A percentile compares a stretch with the other conserved stretches of the same genome.
These are phyloP conservation scores for Teratosphaeria gauchensis DNA, from an alignment of 2,329 filamentous ascomycete genomes.

Conservation along the genomic window DNA sequence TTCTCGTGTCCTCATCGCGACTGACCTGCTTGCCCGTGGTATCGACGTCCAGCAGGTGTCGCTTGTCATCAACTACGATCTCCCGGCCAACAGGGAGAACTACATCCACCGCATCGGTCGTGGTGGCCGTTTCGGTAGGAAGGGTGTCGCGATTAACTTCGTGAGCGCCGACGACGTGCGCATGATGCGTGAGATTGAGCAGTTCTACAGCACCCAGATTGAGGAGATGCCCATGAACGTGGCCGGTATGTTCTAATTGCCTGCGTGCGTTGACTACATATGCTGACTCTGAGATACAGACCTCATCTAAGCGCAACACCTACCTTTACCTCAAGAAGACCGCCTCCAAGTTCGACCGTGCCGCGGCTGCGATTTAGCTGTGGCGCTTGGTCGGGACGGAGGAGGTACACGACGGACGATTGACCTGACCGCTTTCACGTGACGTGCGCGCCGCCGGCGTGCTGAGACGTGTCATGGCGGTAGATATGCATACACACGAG, in stretches of 20 bases:
- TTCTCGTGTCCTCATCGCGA: constrained; percentile 96
- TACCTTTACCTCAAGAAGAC: constrained; percentile 5
- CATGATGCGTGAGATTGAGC: constrained; percentile 99
- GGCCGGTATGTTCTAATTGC: constrained; percentile 42
- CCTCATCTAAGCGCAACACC: constrained; percentile 27
- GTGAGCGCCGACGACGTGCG: constrained; percentile 97
- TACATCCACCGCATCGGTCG: constrained; percentile 99
- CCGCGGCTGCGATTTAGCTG: constrained; percentile 6
- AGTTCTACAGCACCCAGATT: constrained; percentile 99
- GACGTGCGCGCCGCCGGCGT: not conserved
- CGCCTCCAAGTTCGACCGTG: constrained; percentile 15
- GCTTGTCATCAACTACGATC: constrained; percentile 99
- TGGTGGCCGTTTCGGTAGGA: constrained; percentile 98
- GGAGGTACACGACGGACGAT: not conserved
- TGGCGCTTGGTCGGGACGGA: not conserved
- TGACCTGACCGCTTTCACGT: constrained; percentile 2
- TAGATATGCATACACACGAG: constrained; percentile 18
- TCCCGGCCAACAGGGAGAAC: constrained; percentile 98
- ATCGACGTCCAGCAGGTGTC: constrained; percentile 99
- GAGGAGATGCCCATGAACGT: constrained; percentile 99
- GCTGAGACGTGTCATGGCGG: constrained; percentile 11
- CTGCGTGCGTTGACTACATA: not conserved
- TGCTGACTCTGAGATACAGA: constrained; percentile 32
- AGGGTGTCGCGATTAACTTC: constrained; percentile 99
- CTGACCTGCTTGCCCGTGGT: constrained; percentile 94